Evolutionary conservation across 2,329 filamentous ascomycete genomes (phyloP), one percentile per base, ranked within the genome.

Genomic region (Biscogniauxia sp.): DNA sequence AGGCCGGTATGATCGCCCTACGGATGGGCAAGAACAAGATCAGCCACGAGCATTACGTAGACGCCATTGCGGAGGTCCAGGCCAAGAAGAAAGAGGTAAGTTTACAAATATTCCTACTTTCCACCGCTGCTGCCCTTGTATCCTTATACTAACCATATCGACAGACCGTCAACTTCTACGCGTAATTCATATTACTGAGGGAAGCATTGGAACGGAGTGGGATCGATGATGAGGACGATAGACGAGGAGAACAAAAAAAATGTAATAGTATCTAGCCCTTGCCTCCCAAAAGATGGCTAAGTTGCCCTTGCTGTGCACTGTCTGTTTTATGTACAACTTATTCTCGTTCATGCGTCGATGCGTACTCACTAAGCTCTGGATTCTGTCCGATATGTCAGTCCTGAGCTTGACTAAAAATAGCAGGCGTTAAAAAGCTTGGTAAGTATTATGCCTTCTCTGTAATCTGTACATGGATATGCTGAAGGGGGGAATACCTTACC

Each of bases 1-100:
- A 99, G 81, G 95, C 95, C 56, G 95, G 95, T 75, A 99, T 99
- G 95, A 99, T 99, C 79, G 95, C 95, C 26, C 82, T 99, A 73
- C 87, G 95, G 69, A 92, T 89, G 76, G 95, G 95, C 63, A 93
- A 96, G 83, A 93, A 89, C 79, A 97, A 97, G 85, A 95, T 99
- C 73, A 91, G 90, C 62, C 95, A 99, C 76, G 95, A 99, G 81
- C 92, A 99, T 78, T 99, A 98, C 74, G 95, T 99, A 55, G 95
- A 99, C 82, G 95, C 95, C 63, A 98, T 99, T 76, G 86, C 93
- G 45, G 95, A 99, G 79, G 95, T 99, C 70, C 92, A 93, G 77
- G 88, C 90, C 64, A 89, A 97, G 88, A 97, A 97, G 90, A 96
- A 96, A 86, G 92, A 96, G 65, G 84, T 86, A 70, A 80, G 84